These are phyloP conservation scores for Phoma sp. DNA, from an alignment of 2,329 filamentous ascomycete species.

Conservation along the genomic window DNA sequence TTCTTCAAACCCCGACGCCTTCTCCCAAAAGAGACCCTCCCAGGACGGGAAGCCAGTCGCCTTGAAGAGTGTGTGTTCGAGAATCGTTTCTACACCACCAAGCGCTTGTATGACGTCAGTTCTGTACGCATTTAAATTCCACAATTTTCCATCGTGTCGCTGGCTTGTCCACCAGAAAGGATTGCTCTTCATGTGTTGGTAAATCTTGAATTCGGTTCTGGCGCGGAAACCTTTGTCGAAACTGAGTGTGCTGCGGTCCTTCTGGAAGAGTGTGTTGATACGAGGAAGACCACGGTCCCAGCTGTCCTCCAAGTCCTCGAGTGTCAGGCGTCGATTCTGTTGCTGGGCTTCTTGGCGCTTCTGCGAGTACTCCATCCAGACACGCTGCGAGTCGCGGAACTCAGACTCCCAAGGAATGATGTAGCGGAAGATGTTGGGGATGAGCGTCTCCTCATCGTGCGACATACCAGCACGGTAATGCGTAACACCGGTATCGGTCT, in stretches of 20 bases:
- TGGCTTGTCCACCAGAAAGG: constrained; percentile 99
- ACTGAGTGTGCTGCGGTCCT: constrained; percentile 93
- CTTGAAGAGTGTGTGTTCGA: constrained; percentile 96
- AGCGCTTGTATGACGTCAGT: constrained; percentile 97
- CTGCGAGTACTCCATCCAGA: constrained; percentile 99
- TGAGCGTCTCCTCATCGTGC: constrained; percentile 95
- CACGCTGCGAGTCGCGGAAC: constrained; percentile 97
- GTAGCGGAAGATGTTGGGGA: constrained; percentile 98
- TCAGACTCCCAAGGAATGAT: constrained; percentile 99
- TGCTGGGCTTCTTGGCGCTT: constrained; percentile 97
- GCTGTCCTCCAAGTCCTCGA: constrained; percentile 96
- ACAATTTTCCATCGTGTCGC: constrained; percentile 94
- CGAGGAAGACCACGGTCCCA: constrained; percentile 97
- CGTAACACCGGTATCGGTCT: constrained; percentile 95
- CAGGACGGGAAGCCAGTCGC: constrained; percentile 96
- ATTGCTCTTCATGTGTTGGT: constrained; percentile 98
- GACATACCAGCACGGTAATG: constrained; percentile 98
- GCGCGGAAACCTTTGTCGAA: constrained; percentile 99
- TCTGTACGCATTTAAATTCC: constrained; percentile 94
- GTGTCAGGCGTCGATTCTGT: constrained; percentile 90
- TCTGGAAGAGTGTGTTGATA: constrained; percentile 99
- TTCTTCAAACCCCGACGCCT: constrained; percentile 59
- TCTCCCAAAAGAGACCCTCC: constrained; percentile 95
- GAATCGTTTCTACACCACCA: constrained; percentile 95
- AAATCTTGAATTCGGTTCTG: constrained; percentile 95